Conservation (phyloP, 768 basidiomycete species). For the Leccinum rimulosum region DNA sequence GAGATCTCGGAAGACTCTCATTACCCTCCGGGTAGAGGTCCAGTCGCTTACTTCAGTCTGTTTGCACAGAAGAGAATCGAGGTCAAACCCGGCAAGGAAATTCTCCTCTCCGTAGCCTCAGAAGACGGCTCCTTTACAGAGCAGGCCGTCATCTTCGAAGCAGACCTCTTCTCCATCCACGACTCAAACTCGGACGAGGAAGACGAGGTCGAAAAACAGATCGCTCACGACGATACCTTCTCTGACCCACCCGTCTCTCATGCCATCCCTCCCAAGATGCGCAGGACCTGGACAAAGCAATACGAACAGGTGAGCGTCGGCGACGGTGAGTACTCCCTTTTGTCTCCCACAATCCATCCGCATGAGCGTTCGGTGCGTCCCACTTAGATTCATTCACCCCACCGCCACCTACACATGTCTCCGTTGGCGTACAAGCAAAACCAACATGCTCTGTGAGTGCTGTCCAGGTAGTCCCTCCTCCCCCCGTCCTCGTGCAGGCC, state of each 20-base stretch:
- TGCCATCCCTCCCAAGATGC: slow-evolving; percentile 61
- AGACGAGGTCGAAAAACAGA: slow-evolving; percentile 41
- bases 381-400: slow-evolving; percentile 26
- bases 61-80: slow-evolving; percentile 70
- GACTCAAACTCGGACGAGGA: slow-evolving; percentile 37
- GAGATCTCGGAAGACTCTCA: slow-evolving; percentile 43
- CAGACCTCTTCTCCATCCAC: slow-evolving; percentile 34
- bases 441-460: slow-evolving; percentile 36
- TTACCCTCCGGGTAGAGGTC: slow-evolving; percentile 39
- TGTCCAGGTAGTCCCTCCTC: slow-evolving; percentile 35
- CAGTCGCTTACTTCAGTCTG: slow-evolving; percentile 55
- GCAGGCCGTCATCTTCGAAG: slow-evolving; percentile 57
- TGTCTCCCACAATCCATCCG: slow-evolving; percentile 8
- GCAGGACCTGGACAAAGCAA: slow-evolving; percentile 56
- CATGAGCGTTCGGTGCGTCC: slow-evolving; percentile 30
- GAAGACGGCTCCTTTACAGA: slow-evolving; percentile 55
- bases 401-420: slow-evolving; percentile 31
- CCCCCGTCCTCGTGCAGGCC: slow-evolving; percentile 16
- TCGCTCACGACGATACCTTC: slow-evolving; percentile 41
- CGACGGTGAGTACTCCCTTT: slow-evolving; percentile 35
- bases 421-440: slow-evolving; percentile 46
- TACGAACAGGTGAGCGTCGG: slow-evolving; percentile 41
- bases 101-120: slow-evolving; percentile 56
- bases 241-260: slow-evolving; percentile 33
- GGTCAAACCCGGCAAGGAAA: slow-evolving; percentile 68